Percentiles rank a stretch among this genome's conserved stretches.
Evolutionary conservation across 441 rosid genomes (phyloP).

Genomic region (Gossypium gossypioides): DNA sequence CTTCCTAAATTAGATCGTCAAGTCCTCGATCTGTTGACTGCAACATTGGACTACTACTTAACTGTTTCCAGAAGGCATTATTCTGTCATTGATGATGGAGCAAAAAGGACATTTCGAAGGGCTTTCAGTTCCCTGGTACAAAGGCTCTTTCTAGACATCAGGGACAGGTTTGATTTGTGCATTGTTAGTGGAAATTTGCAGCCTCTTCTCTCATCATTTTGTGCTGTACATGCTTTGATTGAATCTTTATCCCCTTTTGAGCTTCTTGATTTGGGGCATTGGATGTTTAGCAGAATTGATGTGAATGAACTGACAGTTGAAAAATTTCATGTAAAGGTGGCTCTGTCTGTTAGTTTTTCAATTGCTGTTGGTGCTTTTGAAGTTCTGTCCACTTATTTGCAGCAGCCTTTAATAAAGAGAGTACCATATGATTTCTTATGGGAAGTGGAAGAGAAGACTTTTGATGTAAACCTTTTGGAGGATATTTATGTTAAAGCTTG

Average conservation of each 20-base stretch:
- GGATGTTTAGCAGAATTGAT: conserved; percentile 44
- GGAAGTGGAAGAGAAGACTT: conserved; percentile 39
- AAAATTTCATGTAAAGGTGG: conserved; percentile 24
- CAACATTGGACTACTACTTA: conserved; percentile 40
- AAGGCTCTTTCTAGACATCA: conserved; percentile 35
- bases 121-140: conserved; percentile 38
- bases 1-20: conserved; percentile 49
- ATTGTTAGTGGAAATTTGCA: conserved; percentile 30
- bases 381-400: conserved; percentile 42
- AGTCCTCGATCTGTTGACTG: conserved; percentile 48
- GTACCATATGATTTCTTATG: conserved; percentile 39
- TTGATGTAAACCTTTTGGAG: conserved; percentile 44
- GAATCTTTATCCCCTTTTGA: conserved; percentile 57
- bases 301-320: conserved; percentile 22
- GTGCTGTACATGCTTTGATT: conserved; percentile 45
- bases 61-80: conserved; percentile 26
- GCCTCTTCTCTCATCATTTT: conserved; percentile 46
- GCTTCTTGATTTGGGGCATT: conserved; percentile 50
- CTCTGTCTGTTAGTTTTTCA: conserved; percentile 47
- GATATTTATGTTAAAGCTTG: conserved; percentile 49
- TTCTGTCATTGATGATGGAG: conserved; percentile 23
- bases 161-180: conserved; percentile 41
- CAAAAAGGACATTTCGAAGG: conserved; percentile 28
- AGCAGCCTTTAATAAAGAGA: conserved; percentile 36
- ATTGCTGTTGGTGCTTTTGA: conserved; percentile 65